Conservation (phyloP, 495 filamentous ascomycete species). For the Xylaria flabelliformis region DNA sequence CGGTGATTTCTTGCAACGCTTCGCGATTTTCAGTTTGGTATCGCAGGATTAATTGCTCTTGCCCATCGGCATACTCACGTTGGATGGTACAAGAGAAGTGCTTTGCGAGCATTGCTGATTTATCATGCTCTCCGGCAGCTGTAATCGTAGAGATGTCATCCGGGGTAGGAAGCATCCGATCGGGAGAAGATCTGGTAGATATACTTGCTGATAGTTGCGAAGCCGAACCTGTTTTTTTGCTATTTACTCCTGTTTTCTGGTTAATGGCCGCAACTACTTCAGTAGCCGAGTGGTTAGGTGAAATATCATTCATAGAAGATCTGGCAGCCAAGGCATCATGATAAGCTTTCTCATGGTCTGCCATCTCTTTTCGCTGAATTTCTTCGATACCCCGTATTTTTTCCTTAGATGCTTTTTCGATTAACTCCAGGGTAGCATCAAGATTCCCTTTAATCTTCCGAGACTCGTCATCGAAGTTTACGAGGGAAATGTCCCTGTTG, state of each 20-base stretch:
- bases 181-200: not conserved
- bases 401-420: not conserved
- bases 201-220: not conserved
- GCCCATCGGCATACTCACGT: slow-evolving; percentile 8
- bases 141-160: not conserved
- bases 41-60: not conserved
- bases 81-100: slow-evolving; percentile 11
- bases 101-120: not conserved
- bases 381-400: not conserved
- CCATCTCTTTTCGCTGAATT: slow-evolving; percentile 9
- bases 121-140: not conserved
- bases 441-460: not conserved
- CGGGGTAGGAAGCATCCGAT: not conserved
- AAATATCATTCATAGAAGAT: not conserved
- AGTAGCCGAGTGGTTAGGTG: not conserved
- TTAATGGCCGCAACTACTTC: not conserved
- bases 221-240: not conserved
- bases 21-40: slow-evolving; percentile 16
- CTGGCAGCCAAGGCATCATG: slow-evolving; percentile 14
- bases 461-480: not conserved
- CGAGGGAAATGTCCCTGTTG: not conserved
- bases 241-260: too few species aligned
- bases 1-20: slow-evolving; percentile 5
- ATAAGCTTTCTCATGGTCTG: not conserved
- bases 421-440: not conserved